A percentile compares a stretch with the other conserved stretches of the same genome.
phyloP scores from a whole-genome alignment of 805 yeast genomes.

The Suhomyces faveliae region DNA sequence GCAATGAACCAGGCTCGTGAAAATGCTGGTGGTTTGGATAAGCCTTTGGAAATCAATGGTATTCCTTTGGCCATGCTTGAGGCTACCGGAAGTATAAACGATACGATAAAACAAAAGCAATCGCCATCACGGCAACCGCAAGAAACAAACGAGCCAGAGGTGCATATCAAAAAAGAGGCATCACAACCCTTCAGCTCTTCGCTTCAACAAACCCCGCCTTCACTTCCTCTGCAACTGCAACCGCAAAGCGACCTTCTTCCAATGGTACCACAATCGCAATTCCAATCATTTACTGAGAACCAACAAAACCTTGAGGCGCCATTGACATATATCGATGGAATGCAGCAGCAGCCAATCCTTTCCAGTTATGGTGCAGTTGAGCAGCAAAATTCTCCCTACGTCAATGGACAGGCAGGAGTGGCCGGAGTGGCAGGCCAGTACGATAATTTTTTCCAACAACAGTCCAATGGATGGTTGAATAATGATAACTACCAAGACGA shows the following conservation, averaged over 20 bases:
- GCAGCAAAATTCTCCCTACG: conserved; percentile 1
- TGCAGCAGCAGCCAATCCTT: conserved; percentile 3
- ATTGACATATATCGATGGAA: background rate
- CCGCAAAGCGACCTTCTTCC: conserved; percentile 5
- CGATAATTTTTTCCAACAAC: conserved; percentile 72
- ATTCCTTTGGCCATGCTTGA: conserved; percentile 71
- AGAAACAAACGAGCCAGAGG: background rate
- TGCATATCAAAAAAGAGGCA: background rate
- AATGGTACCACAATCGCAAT: background rate
- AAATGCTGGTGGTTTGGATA: conserved; percentile 53
- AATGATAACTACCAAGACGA: conserved; percentile 58
- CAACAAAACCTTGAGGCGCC: background rate
- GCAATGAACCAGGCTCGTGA: conserved; percentile 65
- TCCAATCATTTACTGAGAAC: conserved; percentile 4
- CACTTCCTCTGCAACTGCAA: conserved; percentile 8
- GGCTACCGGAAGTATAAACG: conserved; percentile 68
- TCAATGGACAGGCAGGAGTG: conserved; percentile 1
- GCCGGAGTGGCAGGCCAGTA: conserved; percentile 32
- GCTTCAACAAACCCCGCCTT: conserved; percentile 4
- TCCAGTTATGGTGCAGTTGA: conserved; percentile 1
- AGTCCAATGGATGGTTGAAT: conserved; percentile 83
- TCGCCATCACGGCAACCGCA: background rate
- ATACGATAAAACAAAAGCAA: conserved; percentile 4
- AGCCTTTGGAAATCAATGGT: conserved; percentile 62
- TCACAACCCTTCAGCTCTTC: background rate